Evolutionary conservation across 2,329 filamentous ascomycete species (phyloP).

Genomic region (Rachicladosporium sp.): DNA sequence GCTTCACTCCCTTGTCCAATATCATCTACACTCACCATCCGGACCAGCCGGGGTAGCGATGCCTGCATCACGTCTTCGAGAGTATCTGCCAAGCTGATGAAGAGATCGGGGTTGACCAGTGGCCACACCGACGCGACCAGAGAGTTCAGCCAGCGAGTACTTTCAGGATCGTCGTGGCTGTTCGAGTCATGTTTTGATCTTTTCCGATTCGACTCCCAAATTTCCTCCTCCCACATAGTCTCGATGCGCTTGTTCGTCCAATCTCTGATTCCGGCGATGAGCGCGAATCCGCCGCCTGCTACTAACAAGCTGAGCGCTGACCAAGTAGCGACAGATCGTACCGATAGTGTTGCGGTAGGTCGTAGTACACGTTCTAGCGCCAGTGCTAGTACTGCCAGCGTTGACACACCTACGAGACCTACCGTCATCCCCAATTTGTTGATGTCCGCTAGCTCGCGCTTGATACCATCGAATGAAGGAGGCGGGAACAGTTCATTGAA

Average conservation of each 20-base stretch:
- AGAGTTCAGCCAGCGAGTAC: constrained; percentile 60
- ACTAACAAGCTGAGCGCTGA: constrained; percentile 7
- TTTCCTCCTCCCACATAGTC: constrained; percentile 53
- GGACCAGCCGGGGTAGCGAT: constrained; percentile 53
- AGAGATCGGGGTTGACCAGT: constrained; percentile 63
- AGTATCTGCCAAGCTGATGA: constrained; percentile 54
- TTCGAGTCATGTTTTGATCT: constrained; percentile 36
- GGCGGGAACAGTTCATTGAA: constrained; percentile 43
- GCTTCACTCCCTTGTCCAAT: constrained; percentile 64
- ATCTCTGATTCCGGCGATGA: constrained; percentile 26
- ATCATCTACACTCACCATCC: constrained; percentile 66
- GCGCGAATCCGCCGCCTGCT: constrained; percentile 10
- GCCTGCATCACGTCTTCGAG: constrained; percentile 74
- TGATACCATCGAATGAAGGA: constrained; percentile 35
- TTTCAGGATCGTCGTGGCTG: constrained; percentile 43
- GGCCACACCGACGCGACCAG: constrained; percentile 58
- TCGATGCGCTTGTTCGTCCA: constrained; percentile 52
- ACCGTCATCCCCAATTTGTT: constrained; percentile 34
- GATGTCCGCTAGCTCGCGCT: constrained; percentile 32
- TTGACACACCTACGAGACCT: constrained; percentile 21
- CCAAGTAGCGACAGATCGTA: constrained; percentile 8
- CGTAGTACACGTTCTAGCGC: constrained; percentile 9
- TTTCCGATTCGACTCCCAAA: constrained; percentile 54
- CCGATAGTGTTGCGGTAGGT: neutral
- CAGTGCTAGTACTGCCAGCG: constrained; percentile 22